A percentile compares a stretch with the other conserved stretches of the same genome.
phyloP scores from a whole-genome alignment of 441 rosid species.

The Theobroma grandiflorum region DNA sequence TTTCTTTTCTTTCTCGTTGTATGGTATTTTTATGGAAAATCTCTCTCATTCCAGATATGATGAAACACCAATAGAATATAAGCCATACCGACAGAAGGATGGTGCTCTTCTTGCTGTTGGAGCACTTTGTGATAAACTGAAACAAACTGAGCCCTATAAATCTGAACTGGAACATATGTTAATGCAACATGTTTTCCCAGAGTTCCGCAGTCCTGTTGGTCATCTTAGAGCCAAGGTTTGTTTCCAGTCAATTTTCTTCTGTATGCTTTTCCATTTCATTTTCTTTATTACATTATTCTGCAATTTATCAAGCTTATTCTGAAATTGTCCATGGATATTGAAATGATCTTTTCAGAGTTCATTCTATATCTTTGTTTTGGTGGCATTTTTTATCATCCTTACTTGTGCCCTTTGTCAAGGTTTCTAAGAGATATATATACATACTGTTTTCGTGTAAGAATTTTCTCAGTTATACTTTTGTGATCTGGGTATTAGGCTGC shows the following conservation, averaged over 20 bases:
- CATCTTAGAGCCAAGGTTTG: conserved; percentile 97
- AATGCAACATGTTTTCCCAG: conserved; percentile 98
- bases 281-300: neutral
- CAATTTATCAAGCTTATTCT: neutral
- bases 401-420: neutral
- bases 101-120: conserved; percentile 90
- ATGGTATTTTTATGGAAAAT: neutral
- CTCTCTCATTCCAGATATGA: conserved; percentile 55
- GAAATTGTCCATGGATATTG: no score
- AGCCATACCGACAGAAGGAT: conserved; percentile 76
- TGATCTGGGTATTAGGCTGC: conserved; percentile 74
- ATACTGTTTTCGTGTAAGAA: neutral
- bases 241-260: conserved; percentile 7
- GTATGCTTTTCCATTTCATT: neutral
- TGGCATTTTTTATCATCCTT: neutral
- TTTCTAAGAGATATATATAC: neutral
- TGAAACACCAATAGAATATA: conserved; percentile 58
- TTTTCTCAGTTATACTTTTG: conserved; percentile 9
- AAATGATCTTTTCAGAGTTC: no score
- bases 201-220: conserved; percentile 91
- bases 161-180: conserved; percentile 93
- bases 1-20: neutral
- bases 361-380: neutral
- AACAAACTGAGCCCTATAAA: conserved; percentile 97
- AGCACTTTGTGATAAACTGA: conserved; percentile 95